Conservation (phyloP, 148 eudicot genomes). For the Amaranthus cruentus region DNA sequence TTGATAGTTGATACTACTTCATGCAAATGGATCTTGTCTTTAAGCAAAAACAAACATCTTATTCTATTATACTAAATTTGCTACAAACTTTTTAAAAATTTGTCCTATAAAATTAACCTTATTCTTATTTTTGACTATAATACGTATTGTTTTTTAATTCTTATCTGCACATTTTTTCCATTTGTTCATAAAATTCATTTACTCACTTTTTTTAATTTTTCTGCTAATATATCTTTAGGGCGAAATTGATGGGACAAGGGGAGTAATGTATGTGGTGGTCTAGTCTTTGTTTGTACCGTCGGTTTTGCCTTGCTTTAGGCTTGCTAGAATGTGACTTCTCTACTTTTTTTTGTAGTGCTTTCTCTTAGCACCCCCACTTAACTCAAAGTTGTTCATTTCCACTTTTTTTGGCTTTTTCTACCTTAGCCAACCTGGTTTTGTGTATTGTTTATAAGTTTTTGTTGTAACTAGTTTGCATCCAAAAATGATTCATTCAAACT, state of each 20-base stretch:
- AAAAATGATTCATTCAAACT: not conserved
- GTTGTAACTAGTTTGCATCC: not conserved
- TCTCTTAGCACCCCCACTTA: conserved; percentile 14
- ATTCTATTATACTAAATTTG: too few relatives aligned
- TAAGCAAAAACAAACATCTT: not conserved
- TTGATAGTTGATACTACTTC: not conserved
- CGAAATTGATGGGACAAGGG: too few relatives aligned
- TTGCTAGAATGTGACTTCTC: conserved; percentile 17
- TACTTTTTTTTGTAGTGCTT: conserved; percentile 16
- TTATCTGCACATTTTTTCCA: too few relatives aligned
- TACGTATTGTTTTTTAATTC: too few relatives aligned
- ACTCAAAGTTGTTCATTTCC: not conserved
- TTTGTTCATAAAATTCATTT: too few relatives aligned
- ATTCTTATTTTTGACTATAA: too few relatives aligned
- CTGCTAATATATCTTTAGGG: too few relatives aligned
- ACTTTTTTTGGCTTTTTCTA: conserved; percentile 9
- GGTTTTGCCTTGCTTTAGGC: conserved; percentile 19
- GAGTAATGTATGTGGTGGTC: not conserved
- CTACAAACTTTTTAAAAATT: too few relatives aligned
- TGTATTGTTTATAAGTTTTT: conserved; percentile 12
- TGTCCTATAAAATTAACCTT: too few relatives aligned
- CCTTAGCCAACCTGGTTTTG: conserved; percentile 23
- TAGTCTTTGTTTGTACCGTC: conserved; percentile 1
- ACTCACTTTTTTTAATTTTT: too few relatives aligned
- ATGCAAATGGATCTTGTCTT: not conserved